A percentile compares a stretch with the other conserved stretches of the same genome.
Conservation (phyloP, 2,329 filamentous ascomycete genomes). For the Fusarium nodosum region DNA sequence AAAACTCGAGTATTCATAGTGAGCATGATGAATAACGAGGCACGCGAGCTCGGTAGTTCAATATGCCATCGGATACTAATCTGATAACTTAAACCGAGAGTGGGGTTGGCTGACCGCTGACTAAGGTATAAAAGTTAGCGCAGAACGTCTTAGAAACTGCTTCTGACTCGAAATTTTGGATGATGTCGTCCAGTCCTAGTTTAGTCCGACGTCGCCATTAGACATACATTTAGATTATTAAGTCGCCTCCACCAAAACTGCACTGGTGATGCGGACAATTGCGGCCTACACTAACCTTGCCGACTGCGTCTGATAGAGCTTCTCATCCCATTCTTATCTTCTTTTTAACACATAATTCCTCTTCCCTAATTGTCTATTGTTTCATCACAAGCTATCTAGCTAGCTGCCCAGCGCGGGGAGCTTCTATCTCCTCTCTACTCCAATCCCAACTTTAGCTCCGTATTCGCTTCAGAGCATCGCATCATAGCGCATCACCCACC, state of each 20-base stretch:
- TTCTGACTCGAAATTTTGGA: slow-evolving; percentile 49
- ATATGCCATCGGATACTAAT: slow-evolving; percentile 32
- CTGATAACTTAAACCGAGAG: slow-evolving; percentile 41
- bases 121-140: slow-evolving; percentile 21
- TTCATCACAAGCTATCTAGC: slow-evolving; percentile 27
- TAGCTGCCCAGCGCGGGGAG: slow-evolving; percentile 48
- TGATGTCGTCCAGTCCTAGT: slow-evolving; percentile 48
- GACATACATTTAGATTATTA: slow-evolving; percentile 46
- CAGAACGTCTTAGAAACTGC: slow-evolving; percentile 43
- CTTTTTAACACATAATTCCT: slow-evolving; percentile 20
- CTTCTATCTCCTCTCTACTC: slow-evolving; percentile 32
- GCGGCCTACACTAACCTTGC: slow-evolving; percentile 39
- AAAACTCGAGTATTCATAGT: background rate
- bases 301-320: slow-evolving; percentile 28
- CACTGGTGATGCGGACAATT: slow-evolving; percentile 53
- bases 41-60: slow-evolving; percentile 39
- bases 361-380: slow-evolving; percentile 36
- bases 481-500: slow-evolving; percentile 29
- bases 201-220: slow-evolving; percentile 49
- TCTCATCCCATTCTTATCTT: slow-evolving; percentile 11
- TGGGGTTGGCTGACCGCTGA: slow-evolving; percentile 32
- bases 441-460: slow-evolving; percentile 37
- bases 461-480: slow-evolving; percentile 26
- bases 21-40: background rate
- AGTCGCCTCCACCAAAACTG: slow-evolving; percentile 50